Conservation (phyloP, 352 stramenopile genomes). For the Globisporangium recalcitrans region DNA sequence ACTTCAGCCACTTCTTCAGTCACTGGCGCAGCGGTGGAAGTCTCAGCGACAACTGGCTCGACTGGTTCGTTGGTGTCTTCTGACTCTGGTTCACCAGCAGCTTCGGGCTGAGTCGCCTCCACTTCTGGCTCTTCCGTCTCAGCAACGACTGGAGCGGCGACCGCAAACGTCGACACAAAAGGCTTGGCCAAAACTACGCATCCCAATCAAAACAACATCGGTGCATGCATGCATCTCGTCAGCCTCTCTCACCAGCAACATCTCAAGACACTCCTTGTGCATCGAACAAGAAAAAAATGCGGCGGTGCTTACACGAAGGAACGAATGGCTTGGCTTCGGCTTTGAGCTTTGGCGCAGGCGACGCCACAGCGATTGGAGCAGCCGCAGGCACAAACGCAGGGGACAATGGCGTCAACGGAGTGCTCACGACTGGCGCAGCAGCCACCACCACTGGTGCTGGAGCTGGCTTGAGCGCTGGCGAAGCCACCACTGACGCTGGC, state of each 20-base stretch:
- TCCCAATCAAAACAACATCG: no score
- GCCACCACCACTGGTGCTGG: background rate
- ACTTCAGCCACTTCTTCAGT: background rate
- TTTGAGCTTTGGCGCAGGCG: slow-evolving; percentile 23
- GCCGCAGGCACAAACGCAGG: slow-evolving; percentile 33
- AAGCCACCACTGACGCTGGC: slow-evolving; percentile 6
- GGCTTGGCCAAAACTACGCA: slow-evolving; percentile 14
- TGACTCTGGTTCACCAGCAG: slow-evolving; percentile 9
- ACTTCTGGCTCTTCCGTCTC: slow-evolving; percentile 3
- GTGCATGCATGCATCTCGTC: no score
- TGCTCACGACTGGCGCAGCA: background rate
- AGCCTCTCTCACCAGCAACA: background rate
- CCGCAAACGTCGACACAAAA: slow-evolving; percentile 12
- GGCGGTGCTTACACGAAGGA: slow-evolving; percentile 10
- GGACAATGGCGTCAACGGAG: slow-evolving; percentile 10
- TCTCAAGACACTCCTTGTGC: background rate
- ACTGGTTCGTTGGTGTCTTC: slow-evolving; percentile 20
- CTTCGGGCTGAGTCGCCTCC: background rate
- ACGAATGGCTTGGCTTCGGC: slow-evolving; percentile 21
- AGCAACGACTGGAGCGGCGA: background rate
- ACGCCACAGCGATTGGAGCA: slow-evolving; percentile 11
- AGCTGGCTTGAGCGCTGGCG: slow-evolving; percentile 34
- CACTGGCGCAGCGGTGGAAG: background rate
- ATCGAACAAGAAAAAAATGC: background rate
- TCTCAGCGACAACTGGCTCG: slow-evolving; percentile 1